These are phyloP conservation scores for apple (Malus domestica) DNA, from an alignment of 306 rosid genomes.

Conservation along the genomic window DNA sequence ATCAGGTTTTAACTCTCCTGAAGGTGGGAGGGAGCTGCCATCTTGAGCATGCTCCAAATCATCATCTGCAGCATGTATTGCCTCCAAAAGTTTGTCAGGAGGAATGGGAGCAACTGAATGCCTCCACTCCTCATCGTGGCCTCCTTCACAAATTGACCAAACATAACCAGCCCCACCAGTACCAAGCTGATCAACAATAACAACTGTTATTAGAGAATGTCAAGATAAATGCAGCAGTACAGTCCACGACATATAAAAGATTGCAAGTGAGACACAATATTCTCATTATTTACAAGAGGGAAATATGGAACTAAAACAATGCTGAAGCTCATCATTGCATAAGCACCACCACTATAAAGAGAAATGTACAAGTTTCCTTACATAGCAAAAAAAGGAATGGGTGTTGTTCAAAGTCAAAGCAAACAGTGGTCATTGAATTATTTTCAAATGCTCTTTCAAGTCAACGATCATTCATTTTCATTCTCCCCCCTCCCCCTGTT, in stretches of 20 bases:
- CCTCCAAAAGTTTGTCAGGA: conserved; percentile 66
- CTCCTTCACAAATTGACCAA: conserved; percentile 86
- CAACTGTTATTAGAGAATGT: conserved; percentile 14
- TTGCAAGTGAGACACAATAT: not conserved
- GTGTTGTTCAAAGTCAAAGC: not conserved
- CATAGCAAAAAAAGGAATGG: not conserved
- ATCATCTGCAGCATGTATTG: conserved; percentile 46
- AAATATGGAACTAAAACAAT: not conserved
- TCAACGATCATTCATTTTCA: not conserved
- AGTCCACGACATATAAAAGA: not conserved
- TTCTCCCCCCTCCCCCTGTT: not conserved
- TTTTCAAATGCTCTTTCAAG: not conserved
- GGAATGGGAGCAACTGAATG: conserved; percentile 97
- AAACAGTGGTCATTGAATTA: not conserved
- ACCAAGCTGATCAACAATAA: conserved; percentile 68
- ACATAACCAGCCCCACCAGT: conserved; percentile 77
- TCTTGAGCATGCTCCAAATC: conserved; percentile 54
- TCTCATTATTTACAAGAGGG: not conserved
- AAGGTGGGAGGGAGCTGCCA: conserved; percentile 62
- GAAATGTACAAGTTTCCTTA: not conserved
- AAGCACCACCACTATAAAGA: not conserved
- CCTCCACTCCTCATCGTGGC: conserved; percentile 91
- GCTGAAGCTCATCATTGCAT: not conserved
- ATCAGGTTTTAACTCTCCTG: conserved; percentile 69
- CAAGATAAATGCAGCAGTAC: not conserved